phyloP scores from a whole-genome alignment of 75 land plant species.

The Pinus albicaulis region DNA sequence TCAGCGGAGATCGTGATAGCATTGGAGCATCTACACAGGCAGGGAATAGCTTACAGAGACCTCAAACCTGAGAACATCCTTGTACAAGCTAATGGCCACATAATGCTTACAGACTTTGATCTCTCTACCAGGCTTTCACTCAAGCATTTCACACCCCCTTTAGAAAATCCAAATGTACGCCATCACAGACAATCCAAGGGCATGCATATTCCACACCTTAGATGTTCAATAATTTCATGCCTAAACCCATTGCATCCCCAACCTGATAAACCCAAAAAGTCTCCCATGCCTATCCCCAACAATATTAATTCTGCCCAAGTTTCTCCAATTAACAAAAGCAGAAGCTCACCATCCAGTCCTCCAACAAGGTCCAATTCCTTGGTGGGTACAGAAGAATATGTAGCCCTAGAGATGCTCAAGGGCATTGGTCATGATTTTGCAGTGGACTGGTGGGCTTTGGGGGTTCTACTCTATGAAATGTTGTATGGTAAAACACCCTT shows the following conservation, averaged over 20 bases:
- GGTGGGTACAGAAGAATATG: conserved; percentile 81
- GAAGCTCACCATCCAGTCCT: no score
- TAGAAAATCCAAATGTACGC: no score
- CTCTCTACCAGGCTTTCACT: conserved; percentile 54
- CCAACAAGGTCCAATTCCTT: conserved; percentile 49
- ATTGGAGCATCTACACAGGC: conserved; percentile 75
- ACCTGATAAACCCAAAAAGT: no score
- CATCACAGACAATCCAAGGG: no score
- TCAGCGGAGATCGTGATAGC: conserved; percentile 76
- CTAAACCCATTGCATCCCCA: no score
- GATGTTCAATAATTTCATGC: no score
- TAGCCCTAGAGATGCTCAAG: conserved; percentile 79
- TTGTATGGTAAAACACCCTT: conserved; percentile 68
- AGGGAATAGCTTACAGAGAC: conserved; percentile 77
- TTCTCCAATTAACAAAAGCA: no score
- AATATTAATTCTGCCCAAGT: no score
- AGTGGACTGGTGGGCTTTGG: conserved; percentile 86
- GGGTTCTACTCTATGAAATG: conserved; percentile 71
- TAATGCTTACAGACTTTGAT: conserved; percentile 86
- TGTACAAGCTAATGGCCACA: conserved; percentile 65
- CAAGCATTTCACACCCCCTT: no score
- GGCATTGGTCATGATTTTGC: conserved; percentile 70
- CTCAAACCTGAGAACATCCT: conserved; percentile 83
- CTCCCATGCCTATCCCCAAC: no score
- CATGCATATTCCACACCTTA: no score